phyloP scores from a whole-genome alignment of 768 basidiomycete species.

The Boletus subparvulus region DNA sequence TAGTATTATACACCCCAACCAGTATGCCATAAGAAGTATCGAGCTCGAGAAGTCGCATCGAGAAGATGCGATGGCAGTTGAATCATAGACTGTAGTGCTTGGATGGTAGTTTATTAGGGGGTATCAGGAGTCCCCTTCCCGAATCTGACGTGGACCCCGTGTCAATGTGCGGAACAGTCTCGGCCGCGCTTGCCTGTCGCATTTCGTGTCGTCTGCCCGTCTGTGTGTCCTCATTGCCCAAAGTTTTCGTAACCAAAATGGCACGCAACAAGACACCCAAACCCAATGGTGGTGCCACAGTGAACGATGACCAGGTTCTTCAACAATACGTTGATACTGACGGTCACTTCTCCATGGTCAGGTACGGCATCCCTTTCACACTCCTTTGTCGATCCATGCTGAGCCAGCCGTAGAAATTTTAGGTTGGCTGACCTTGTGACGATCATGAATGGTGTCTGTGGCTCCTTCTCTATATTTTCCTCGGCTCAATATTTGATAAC shows the following conservation, averaged over 20 bases:
- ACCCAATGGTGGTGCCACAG: slow-evolving; percentile 16
- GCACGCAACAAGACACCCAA: slow-evolving; percentile 32
- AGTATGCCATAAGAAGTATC: slow-evolving; percentile 74
- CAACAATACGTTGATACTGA: slow-evolving; percentile 86
- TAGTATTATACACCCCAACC: slow-evolving; percentile 92
- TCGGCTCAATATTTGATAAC: slow-evolving; percentile 86
- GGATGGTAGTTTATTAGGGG: slow-evolving; percentile 2
- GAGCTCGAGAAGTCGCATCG: slow-evolving; percentile 53
- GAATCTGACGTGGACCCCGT: slow-evolving; percentile 16
- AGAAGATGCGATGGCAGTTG: slow-evolving; percentile 47
- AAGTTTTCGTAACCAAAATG: slow-evolving; percentile 15
- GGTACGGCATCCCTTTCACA: slow-evolving; percentile 47
- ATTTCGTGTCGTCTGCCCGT: slow-evolving; percentile 33
- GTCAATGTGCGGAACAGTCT: not conserved
- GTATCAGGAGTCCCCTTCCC: slow-evolving; percentile 21
- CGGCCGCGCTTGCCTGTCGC: slow-evolving; percentile 8
- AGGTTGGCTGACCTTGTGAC: slow-evolving; percentile 97
- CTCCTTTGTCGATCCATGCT: slow-evolving; percentile 17
- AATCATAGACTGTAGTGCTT: slow-evolving; percentile 8
- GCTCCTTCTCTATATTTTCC: slow-evolving; percentile 91
- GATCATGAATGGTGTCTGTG: slow-evolving; percentile 98
- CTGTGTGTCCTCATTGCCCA: not conserved
- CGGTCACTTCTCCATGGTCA: slow-evolving; percentile 96
- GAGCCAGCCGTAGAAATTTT: slow-evolving; percentile 69
- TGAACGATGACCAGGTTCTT: slow-evolving; percentile 41